Base-by-base conservation (phyloP, 1,139 yeast species). In the Yamadazyma sp. region DNA sequence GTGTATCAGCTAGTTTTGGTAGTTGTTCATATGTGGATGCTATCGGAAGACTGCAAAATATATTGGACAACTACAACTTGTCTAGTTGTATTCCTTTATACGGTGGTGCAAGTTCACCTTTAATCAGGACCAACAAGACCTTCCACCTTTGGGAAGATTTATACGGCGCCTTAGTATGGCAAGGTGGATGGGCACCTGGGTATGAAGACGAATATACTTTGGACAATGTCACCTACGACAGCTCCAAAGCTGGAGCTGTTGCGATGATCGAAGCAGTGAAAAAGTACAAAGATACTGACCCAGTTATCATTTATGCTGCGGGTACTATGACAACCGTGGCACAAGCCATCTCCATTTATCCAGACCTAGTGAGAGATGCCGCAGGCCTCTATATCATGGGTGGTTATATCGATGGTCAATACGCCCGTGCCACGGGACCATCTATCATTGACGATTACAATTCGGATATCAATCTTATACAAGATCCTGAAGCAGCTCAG, bases 401-500 rank as follows among this genome's bases (percentile, higher is more conserved):
- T 36, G 74, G 73, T 17, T 68, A 62, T 50, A 49, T 64, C 40
- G 73, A 68, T 48, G 59, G 50, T 29, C 73, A 67, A 48, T 62
- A 57, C 39, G 65, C 62, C 4, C 62, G 59, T 38, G 65, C 62
- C 22, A 54, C 60, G 12, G 70, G 71, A 25, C 41, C 55, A 25
- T 43, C 51, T 14, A 41, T 47, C 3, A 45, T 46, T 6, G 59
- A 59, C 39, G 73, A 68, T 46, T 56, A 66, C 43, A 61, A 64
- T 54, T 64, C 70, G 29, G 74, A 68, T 47, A 64, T 68, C 50
- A 67, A 68, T 50, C 51, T 68, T 39, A 64, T 66, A 39, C 65
- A 64, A 47, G 74, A 68, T 46, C 73, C 74, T n/a, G 73, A 67
- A 51, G 73, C 70, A 17, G 73, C 74, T 22, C 69, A 66, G 48